Evolutionary conservation across 495 filamentous ascomycete species (phyloP).

Genomic region (Penicillium daleae): DNA sequence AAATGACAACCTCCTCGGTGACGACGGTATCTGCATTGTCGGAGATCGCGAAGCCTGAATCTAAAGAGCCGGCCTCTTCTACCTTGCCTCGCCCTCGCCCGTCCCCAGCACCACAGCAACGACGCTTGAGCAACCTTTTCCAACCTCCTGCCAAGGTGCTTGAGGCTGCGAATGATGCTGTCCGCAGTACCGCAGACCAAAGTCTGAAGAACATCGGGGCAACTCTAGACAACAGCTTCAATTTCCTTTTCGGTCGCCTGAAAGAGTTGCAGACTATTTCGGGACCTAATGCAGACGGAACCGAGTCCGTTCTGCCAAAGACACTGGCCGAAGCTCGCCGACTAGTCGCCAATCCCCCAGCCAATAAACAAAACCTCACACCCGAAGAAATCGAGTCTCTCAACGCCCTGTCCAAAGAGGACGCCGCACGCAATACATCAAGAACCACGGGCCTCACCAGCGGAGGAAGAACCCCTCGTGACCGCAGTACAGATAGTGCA

Average conservation of each 20-base stretch:
- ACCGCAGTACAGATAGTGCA: conserved; percentile 78
- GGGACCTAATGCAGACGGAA: conserved; percentile 44
- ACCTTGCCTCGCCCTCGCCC: conserved; percentile 48
- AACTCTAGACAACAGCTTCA: conserved; percentile 88
- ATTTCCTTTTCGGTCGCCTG: conserved; percentile 88
- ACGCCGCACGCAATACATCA: conserved; percentile 35
- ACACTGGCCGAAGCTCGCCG: conserved; percentile 91
- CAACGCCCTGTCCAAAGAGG: conserved; percentile 46
- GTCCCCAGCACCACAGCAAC: conserved; percentile 53
- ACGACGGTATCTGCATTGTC: conserved; percentile 39
- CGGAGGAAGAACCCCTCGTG: conserved; percentile 63
- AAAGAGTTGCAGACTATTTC: conserved; percentile 63
- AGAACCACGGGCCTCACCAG: conserved; percentile 59
- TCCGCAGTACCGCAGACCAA: conserved; percentile 86
- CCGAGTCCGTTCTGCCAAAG: conserved; percentile 65
- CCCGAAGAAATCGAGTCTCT: conserved; percentile 51
- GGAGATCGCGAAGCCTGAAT: conserved; percentile 39
- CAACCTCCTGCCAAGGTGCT: conserved; percentile 78
- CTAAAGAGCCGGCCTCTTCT: conserved; percentile 39
- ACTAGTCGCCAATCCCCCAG: conserved; percentile 71
- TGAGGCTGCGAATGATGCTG: conserved; percentile 79
- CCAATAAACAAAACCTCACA: conserved; percentile 55
- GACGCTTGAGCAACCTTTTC: conserved; percentile 81
- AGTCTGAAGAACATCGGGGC: conserved; percentile 86
- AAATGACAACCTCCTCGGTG: conserved; percentile 38